These are phyloP conservation scores for Lipomyces oligophaga DNA, from an alignment of 805 yeast genomes.

Conservation along the genomic window DNA sequence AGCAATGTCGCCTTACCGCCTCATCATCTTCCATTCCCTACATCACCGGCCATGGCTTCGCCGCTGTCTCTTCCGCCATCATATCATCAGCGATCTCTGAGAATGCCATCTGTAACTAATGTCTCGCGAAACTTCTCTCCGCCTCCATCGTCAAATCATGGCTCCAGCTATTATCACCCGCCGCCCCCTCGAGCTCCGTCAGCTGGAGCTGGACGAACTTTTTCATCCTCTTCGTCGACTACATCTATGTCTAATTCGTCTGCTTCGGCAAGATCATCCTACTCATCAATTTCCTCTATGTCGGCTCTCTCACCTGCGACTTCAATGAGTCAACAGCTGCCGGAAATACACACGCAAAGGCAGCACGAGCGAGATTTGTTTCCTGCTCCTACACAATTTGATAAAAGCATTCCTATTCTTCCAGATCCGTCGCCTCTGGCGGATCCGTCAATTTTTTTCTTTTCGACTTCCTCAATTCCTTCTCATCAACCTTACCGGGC, in stretches of 20 bases:
- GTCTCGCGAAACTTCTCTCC: no score
- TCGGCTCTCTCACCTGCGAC: conserved; percentile 6
- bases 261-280: conserved; percentile 1
- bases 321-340: neutral
- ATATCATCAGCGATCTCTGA: no score
- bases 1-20: no score
- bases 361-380: conserved; percentile 13
- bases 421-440: conserved; percentile 25
- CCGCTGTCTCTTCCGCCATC: no score
- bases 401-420: conserved; percentile 22
- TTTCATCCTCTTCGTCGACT: conserved; percentile 1
- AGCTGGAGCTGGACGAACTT: no score
- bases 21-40: no score
- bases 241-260: conserved; percentile 2
- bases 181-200: no score
- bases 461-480: neutral
- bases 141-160: no score
- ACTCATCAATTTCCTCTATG: conserved; percentile 3
- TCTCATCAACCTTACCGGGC: neutral
- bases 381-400: conserved; percentile 14
- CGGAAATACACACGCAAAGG: neutral
- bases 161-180: no score
- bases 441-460: conserved; percentile 11
- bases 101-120: no score
- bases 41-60: no score